Evolutionary conservation across 1,284 basidiomycete genomes (phyloP), one percentile per base, ranked within the genome.

Genomic region (Laetiporus sulphureus): DNA sequence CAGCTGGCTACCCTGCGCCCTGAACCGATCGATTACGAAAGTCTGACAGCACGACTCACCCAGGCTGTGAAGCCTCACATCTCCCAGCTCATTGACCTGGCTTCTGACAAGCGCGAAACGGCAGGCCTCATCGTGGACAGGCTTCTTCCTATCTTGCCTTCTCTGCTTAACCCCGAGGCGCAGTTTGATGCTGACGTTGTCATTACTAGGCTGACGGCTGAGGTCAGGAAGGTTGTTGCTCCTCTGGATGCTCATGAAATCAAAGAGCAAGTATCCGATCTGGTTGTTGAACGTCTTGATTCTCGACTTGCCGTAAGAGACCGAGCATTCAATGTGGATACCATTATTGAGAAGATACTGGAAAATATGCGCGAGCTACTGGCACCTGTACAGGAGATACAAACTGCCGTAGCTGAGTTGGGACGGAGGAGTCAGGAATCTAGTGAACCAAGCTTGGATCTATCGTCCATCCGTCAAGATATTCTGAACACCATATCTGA

Each of bases 51-150:
- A 25, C 76, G 78, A 50, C 74, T 91, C 12, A 73, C 82, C 12
- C 83, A 90, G 59, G 83, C 87, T 1, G 87, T 91, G 54, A 90
- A 90, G 55, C 87, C 88, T 6, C 83, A 90, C 52, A 89, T 91
- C 18, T 75, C 82, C 2, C 86, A 91, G 53, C 76, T 91, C 47
- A 90, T 91, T 48, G 87, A 91, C 57, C 72, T 91, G 37, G 79
- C 87, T 15, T 86, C 84, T 0, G 87, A 91, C 57, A 91, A 91
- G 58, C 73, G 83, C 25, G 87, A 91, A 61, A 91, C 87, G 5
- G 87, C 87, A 3, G 71, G 73, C 7, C 72, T 91, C 33, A 91
- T 91, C 46, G 75, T 88, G 16, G 75, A 88, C 43, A 69, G 73
- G n/a, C 72, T 91, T 31, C 47, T 79, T 12, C 87, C 88, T 5